Evolutionary conservation across 345 rosid species (phyloP).

Genomic region (Ceriops decandra): DNA sequence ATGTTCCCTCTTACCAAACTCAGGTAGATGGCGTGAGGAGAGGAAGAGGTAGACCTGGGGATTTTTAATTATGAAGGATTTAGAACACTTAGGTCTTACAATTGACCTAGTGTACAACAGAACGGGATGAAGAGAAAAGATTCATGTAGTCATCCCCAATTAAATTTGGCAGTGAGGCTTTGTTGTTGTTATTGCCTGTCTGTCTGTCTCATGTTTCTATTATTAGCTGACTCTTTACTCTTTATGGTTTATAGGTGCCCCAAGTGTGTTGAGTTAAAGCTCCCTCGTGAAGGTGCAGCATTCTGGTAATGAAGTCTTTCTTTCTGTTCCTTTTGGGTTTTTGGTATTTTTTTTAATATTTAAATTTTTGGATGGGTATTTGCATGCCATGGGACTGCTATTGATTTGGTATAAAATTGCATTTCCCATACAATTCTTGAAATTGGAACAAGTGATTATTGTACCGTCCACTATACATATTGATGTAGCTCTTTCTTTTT

Average conservation of each 20-base stretch:
- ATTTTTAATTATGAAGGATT: too few relatives aligned
- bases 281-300: slow-evolving; percentile 88
- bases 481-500: slow-evolving; percentile 10
- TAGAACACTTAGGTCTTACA: too few relatives aligned
- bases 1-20: too few relatives aligned
- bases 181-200: background rate
- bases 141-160: too few relatives aligned
- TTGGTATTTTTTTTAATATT: background rate
- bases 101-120: too few relatives aligned
- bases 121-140: too few relatives aligned
- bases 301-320: slow-evolving; percentile 55
- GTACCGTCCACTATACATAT: background rate
- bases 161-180: background rate
- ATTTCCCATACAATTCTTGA: slow-evolving; percentile 1
- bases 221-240: background rate
- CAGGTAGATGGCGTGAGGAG: too few relatives aligned
- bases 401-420: background rate
- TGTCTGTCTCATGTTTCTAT: background rate
- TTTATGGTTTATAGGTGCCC: slow-evolving; percentile 65
- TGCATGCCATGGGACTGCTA: background rate
- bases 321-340: background rate
- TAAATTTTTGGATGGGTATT: too few relatives aligned
- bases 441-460: background rate
- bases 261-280: slow-evolving; percentile 79
- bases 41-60: too few relatives aligned